Base-by-base conservation (phyloP, 371 early-diverging fungal species). In the Rhizomucor pusillus region DNA sequence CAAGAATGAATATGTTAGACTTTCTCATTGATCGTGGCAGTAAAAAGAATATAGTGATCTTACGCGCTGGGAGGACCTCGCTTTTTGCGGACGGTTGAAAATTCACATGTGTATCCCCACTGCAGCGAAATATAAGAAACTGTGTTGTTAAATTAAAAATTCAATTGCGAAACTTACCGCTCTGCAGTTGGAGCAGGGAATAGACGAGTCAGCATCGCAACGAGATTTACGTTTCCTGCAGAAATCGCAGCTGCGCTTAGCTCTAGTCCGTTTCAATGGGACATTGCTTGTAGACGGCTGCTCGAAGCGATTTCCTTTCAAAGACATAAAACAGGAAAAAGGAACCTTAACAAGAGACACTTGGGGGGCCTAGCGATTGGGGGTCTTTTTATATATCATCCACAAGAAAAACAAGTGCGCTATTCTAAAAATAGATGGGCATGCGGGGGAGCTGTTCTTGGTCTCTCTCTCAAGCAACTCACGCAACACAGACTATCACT, bases 161-260 rank as follows among this genome's bases (percentile, higher is more conserved):
- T 20, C n/a, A n/a, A n/a, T 19, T 16, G 18, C 22, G 44, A n/a
- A 19, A 47, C 62, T 59, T 74, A 74, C 78, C 19, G 78, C 74
- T 71, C 59, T 58, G 52, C 79, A 79, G 47, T 79, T 79, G 7
- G 75, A 69, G 52, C 79, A 79, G 33, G 79, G 79, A 29, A 57
- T 58, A 20, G 70, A 59, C 16, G 62, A 53, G 56, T 79, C 79
- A 41, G 79, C 79, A 59, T 79, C 73, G 54, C 79, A 79, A 4
- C 71, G 63, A 40, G 75, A 68, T 52, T 79, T 79, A 12, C 75
- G 65, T 50, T 75, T 73, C 37, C 79, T 54, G 50, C 79, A 79
- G 53, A 75, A 75, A 53, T 79, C 79, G 60, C 79, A 79, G 44
- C 79, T 79, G 19, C 79, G 52, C 60, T 79, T 79, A 2, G 79